phyloP scores from a whole-genome alignment of 495 filamentous ascomycete species.

The Xylaria sp. region DNA sequence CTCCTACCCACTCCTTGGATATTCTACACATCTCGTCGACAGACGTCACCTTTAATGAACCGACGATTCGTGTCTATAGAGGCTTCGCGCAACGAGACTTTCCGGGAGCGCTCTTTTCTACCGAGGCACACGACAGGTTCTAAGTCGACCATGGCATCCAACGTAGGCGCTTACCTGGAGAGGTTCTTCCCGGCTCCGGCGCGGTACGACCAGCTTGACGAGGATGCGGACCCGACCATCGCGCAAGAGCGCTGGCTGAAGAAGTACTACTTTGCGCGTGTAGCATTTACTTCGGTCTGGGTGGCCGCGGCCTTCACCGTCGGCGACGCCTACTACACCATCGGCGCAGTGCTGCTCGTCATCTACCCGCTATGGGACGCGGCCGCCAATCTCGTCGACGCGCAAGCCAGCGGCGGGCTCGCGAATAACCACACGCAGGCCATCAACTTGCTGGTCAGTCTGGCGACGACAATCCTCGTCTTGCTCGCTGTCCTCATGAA shows the following conservation, averaged over 20 bases:
- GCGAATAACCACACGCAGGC: slow-evolving; percentile 21
- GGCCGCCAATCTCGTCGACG: slow-evolving; percentile 20
- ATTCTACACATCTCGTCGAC: slow-evolving; percentile 6
- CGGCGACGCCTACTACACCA: slow-evolving; percentile 16
- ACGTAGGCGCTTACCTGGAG: slow-evolving; percentile 25
- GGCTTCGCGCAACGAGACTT: slow-evolving; percentile 24
- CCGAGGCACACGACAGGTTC: slow-evolving; percentile 16
- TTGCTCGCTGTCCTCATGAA: slow-evolving; percentile 15
- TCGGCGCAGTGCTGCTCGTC: slow-evolving; percentile 23
- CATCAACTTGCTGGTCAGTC: slow-evolving; percentile 20
- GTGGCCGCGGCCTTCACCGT: slow-evolving; percentile 23
- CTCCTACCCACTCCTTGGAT: background rate
- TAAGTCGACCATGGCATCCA: slow-evolving; percentile 22
- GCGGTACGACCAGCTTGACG: slow-evolving; percentile 24
- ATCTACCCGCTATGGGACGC: slow-evolving; percentile 29
- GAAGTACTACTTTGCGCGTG: slow-evolving; percentile 27
- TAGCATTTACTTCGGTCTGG: slow-evolving; percentile 23
- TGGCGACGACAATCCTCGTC: slow-evolving; percentile 23
- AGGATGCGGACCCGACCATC: background rate
- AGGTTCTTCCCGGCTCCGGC: slow-evolving; percentile 17
- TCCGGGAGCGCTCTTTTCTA: slow-evolving; percentile 15
- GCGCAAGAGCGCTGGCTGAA: slow-evolving; percentile 27
- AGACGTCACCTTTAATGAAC: slow-evolving; percentile 21
- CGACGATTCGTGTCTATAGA: slow-evolving; percentile 23
- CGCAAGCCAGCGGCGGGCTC: slow-evolving; percentile 27